Evolutionary conservation across 768 basidiomycete species (phyloP).

Genomic region (Suillus spraguei): DNA sequence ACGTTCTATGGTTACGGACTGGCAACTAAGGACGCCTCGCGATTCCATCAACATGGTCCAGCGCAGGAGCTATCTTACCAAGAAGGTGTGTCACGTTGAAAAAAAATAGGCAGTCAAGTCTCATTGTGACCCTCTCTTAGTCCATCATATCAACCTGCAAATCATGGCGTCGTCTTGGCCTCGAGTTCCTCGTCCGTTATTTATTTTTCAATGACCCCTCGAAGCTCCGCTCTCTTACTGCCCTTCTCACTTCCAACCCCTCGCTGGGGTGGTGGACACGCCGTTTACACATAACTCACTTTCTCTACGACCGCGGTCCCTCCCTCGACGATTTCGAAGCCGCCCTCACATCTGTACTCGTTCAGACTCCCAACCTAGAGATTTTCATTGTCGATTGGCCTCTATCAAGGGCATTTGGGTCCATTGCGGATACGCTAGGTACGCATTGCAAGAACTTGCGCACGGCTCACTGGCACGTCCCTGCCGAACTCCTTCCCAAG

Average conservation of each 20-base stretch:
- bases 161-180: slow-evolving; percentile 60
- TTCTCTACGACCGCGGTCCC: slow-evolving; percentile 41
- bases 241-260: slow-evolving; percentile 51
- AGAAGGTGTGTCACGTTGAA: slow-evolving; percentile 52
- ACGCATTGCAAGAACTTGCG: slow-evolving; percentile 53
- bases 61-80: slow-evolving; percentile 60
- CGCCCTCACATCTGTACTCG: slow-evolving; percentile 59
- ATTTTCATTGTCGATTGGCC: slow-evolving; percentile 73
- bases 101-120: background rate
- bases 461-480: slow-evolving; percentile 63
- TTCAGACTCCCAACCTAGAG: slow-evolving; percentile 71
- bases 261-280: slow-evolving; percentile 72
- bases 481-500: slow-evolving; percentile 56
- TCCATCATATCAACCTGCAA: slow-evolving; percentile 70
- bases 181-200: slow-evolving; percentile 69
- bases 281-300: slow-evolving; percentile 69
- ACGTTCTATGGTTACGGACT: slow-evolving; percentile 46
- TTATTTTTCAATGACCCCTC: slow-evolving; percentile 66
- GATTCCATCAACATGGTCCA: slow-evolving; percentile 62
- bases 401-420: slow-evolving; percentile 57
- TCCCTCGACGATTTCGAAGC: slow-evolving; percentile 53
- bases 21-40: slow-evolving; percentile 61
- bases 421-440: slow-evolving; percentile 65
- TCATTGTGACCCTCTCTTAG: slow-evolving; percentile 34
- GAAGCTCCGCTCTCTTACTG: slow-evolving; percentile 53